Evolutionary conservation across 2,329 filamentous ascomycete genomes (phyloP).

Genomic region (Zarea fungicola): DNA sequence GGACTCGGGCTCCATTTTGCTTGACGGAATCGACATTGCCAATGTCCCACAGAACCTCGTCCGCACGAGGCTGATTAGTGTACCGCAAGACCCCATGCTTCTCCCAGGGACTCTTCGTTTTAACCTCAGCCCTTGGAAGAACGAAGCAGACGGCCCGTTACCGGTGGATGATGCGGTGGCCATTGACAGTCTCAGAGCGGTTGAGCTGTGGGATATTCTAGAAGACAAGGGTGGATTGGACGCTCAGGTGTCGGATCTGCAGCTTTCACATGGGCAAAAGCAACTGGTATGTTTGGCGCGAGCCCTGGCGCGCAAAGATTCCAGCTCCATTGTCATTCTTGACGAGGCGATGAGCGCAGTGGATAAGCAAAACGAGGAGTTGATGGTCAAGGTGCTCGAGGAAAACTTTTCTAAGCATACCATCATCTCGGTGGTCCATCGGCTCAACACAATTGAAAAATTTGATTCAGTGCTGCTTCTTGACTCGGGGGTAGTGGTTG

Average conservation of each 20-base stretch:
- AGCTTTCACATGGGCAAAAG: constrained; percentile 37
- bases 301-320: constrained; percentile 28
- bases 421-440: constrained; percentile 39
- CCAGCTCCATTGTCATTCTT: constrained; percentile 29
- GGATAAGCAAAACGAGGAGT: constrained; percentile 27
- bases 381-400: constrained; percentile 28
- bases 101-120: constrained; percentile 41
- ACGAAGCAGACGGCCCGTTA: constrained; percentile 26
- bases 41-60: constrained; percentile 19
- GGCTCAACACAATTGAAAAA: constrained; percentile 41
- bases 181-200: constrained; percentile 36
- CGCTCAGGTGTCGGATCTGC: constrained; percentile 23
- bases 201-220: constrained; percentile 38
- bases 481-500: constrained; percentile 32
- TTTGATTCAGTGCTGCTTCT: constrained; percentile 59
- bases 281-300: constrained; percentile 37
- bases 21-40: constrained; percentile 39
- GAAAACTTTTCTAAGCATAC: constrained; percentile 40
- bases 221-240: constrained; percentile 34
- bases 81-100: constrained; percentile 49
- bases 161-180: constrained; percentile 34
- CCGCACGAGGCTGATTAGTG: constrained; percentile 30
- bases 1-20: constrained; percentile 33
- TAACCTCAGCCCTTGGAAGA: constrained; percentile 30
- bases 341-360: constrained; percentile 37